A percentile compares a stretch with the other conserved stretches of the same genome.
Conservation (phyloP, 176 grass and related monocot species). For the Saccharum spontaneum region DNA sequence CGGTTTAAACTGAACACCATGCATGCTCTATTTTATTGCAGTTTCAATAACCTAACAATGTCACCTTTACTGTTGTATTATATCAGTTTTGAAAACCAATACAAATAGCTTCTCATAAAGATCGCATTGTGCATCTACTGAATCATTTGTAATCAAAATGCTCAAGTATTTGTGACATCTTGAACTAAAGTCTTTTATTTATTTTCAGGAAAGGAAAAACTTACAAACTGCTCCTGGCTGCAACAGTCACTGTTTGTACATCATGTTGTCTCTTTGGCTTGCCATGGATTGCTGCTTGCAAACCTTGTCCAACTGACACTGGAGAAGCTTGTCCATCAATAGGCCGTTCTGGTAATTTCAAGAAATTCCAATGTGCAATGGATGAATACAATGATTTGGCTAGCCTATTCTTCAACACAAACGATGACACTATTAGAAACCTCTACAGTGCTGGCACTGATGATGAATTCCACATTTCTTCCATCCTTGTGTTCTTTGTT, state of each 20-base stretch:
- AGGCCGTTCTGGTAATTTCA: constrained; percentile 95
- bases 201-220: constrained; percentile 70
- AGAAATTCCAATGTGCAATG: constrained; percentile 79
- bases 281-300: constrained; percentile 84
- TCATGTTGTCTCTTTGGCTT: constrained; percentile 89
- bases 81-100: not conserved
- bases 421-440: constrained; percentile 91
- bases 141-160: not conserved
- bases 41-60: not conserved
- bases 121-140: not conserved
- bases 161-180: not conserved
- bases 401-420: constrained; percentile 95
- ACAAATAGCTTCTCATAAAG: not conserved
- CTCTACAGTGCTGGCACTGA: constrained; percentile 81
- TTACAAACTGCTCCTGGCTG: constrained; percentile 83
- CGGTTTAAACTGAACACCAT: not conserved
- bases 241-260: constrained; percentile 63
- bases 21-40: not conserved
- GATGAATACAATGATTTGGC: constrained; percentile 90
- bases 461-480: constrained; percentile 68
- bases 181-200: constrained; percentile 26
- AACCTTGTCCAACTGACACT: constrained; percentile 61
- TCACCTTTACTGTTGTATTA: constrained; percentile 10
- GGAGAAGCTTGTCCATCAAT: constrained; percentile 86
- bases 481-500: constrained; percentile 75